Evolutionary conservation across 2,329 filamentous ascomycete genomes (phyloP).

Genomic region (Aspergillus aculeatus): DNA sequence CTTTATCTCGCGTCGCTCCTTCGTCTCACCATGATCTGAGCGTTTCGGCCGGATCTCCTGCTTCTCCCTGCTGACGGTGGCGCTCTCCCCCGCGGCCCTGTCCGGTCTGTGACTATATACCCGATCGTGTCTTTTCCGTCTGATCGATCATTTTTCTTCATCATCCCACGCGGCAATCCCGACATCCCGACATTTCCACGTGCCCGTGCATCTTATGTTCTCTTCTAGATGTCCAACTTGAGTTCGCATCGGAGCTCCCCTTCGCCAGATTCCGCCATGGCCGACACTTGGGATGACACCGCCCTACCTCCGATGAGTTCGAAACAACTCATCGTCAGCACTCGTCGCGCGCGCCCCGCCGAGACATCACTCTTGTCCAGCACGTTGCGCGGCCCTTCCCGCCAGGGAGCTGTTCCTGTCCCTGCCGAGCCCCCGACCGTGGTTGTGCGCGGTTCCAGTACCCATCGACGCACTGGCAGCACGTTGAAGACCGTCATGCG

Average conservation of each 20-base stretch:
- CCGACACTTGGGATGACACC: conserved; percentile 24
- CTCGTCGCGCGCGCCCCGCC: conserved; percentile 17
- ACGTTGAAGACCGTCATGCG: conserved; percentile 47
- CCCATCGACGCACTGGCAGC: conserved; percentile 42
- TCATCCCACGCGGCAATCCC: neutral
- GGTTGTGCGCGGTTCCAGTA: conserved; percentile 22
- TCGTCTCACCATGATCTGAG: neutral
- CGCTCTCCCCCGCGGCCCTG: neutral
- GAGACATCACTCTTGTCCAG: conserved; percentile 18
- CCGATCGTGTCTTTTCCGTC: neutral
- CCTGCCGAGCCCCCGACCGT: conserved; percentile 24
- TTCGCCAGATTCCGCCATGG: neutral
- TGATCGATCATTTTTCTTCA: neutral
- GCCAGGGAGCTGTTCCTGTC: conserved; percentile 19
- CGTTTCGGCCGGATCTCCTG: neutral
- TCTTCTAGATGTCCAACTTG: neutral
- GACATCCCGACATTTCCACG: neutral
- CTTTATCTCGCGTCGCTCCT: neutral
- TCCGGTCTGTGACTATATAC: neutral
- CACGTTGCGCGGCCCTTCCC: conserved; percentile 14
- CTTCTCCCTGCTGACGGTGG: neutral
- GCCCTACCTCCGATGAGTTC: conserved; percentile 33
- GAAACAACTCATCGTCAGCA: conserved; percentile 16
- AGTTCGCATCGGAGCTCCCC: neutral
- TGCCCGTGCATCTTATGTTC: neutral